Evolutionary conservation across 2,329 filamentous ascomycete genomes (phyloP).

Genomic region (Balansia obtecta): DNA sequence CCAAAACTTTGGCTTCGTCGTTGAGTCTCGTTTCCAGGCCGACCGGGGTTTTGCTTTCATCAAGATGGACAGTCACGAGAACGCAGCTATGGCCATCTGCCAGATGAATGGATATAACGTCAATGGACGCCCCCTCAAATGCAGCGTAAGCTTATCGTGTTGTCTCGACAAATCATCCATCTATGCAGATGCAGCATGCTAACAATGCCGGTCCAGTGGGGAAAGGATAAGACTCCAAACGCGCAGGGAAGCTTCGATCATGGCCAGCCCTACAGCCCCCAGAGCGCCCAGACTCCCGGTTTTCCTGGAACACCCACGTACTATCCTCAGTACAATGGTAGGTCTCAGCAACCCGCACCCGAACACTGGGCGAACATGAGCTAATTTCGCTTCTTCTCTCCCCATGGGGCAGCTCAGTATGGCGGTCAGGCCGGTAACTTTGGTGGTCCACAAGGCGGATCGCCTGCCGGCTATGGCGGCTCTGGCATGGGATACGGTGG

Average conservation of each 20-base stretch:
- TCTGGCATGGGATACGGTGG: conserved; percentile 61
- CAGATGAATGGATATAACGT: conserved; percentile 97
- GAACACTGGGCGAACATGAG: too few relatives aligned
- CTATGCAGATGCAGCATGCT: background rate
- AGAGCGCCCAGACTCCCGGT: conserved; percentile 57
- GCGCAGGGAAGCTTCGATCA: conserved; percentile 57
- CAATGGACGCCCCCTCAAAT: conserved; percentile 92
- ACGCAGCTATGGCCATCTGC: conserved; percentile 96
- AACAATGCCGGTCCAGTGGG: conserved; percentile 54
- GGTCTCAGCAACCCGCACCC: conserved; percentile 18
- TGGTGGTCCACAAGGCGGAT: conserved; percentile 47
- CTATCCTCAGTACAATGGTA: conserved; percentile 90
- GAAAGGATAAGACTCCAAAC: conserved; percentile 92
- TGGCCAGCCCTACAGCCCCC: conserved; percentile 57
- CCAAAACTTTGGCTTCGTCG: conserved; percentile 96
- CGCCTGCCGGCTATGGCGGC: conserved; percentile 49
- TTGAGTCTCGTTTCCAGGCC: conserved; percentile 94
- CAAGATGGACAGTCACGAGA: conserved; percentile 98
- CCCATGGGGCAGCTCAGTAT: conserved; percentile 33
- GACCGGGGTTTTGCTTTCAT: conserved; percentile 97
- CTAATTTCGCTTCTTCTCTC: conserved; percentile 5
- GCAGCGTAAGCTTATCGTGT: conserved; percentile 65
- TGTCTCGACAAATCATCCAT: conserved; percentile 2
- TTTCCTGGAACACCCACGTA: conserved; percentile 75
- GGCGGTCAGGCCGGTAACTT: conserved; percentile 58